Evolutionary conservation across 495 filamentous ascomycete species (phyloP).

Genomic region (Podospora pseudoanserina): DNA sequence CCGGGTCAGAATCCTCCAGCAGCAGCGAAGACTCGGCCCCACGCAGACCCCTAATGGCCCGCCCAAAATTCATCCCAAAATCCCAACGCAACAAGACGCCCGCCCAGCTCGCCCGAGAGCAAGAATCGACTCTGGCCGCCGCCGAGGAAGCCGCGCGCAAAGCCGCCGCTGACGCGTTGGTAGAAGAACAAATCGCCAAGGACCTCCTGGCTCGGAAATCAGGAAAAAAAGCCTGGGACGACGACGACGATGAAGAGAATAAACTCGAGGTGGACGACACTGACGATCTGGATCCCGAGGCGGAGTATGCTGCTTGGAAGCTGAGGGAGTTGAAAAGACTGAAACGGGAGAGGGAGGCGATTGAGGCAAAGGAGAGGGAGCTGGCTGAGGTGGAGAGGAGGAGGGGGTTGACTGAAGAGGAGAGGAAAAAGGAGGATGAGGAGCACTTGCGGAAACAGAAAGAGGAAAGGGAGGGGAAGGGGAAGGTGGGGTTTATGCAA

Average conservation of each 20-base stretch:
- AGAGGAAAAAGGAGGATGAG: conserved; percentile 82
- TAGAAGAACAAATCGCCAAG: conserved; percentile 84
- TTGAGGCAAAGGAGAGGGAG: conserved; percentile 81
- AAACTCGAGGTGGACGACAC: conserved; percentile 73
- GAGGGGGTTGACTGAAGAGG: conserved; percentile 79
- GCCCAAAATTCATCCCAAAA: conserved; percentile 91
- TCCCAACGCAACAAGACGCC: conserved; percentile 53
- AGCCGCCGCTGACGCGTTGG: conserved; percentile 67
- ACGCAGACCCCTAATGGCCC: conserved; percentile 63
- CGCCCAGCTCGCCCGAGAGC: conserved; percentile 30
- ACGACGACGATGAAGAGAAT: conserved; percentile 63
- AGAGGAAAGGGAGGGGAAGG: conserved; percentile 79
- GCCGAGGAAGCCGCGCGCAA: conserved; percentile 46
- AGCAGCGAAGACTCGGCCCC: conserved; percentile 64
- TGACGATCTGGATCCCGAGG: conserved; percentile 82
- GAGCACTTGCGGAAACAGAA: conserved; percentile 73
- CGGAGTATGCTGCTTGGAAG: conserved; percentile 90
- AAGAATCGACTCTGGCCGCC: conserved; percentile 37
- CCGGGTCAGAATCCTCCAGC: conserved; percentile 44
- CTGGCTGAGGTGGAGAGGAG: conserved; percentile 86
- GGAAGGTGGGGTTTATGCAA: conserved; percentile 88
- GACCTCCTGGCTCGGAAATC: conserved; percentile 69
- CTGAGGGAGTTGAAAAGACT: conserved; percentile 84
- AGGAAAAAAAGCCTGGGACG: conserved; percentile 81
- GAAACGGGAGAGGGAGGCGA: conserved; percentile 76